A percentile compares a stretch with the other conserved stretches of the same genome.
Conservation (phyloP, 441 rosid species). For the Iberis amara region DNA sequence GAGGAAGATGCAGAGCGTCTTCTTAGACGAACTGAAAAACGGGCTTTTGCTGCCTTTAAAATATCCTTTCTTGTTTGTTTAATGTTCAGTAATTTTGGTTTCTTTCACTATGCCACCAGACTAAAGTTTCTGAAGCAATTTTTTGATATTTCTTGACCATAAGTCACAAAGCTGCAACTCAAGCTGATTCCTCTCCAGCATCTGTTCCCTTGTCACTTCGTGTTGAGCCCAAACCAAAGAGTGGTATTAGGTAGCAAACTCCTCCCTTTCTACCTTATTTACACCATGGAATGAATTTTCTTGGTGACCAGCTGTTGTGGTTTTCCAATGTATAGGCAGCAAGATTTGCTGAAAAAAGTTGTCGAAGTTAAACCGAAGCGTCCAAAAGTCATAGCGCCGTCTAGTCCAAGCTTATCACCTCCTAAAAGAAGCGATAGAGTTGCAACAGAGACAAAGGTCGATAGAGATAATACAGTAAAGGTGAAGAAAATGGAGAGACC, state of each 20-base stretch:
- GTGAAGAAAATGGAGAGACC: conserved; percentile 29
- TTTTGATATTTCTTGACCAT: conserved; percentile 43
- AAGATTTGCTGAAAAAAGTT: conserved; percentile 76
- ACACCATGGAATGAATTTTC: neutral
- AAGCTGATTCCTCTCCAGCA: conserved; percentile 83
- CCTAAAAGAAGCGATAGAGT: conserved; percentile 28
- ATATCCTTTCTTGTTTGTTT: conserved; percentile 55
- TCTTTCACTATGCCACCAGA: neutral
- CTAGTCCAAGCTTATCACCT: conserved; percentile 31
- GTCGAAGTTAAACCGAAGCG: conserved; percentile 82
- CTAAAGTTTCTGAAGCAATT: neutral
- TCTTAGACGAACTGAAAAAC: conserved; percentile 84
- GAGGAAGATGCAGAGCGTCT: conserved; percentile 98
- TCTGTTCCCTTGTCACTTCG: conserved; percentile 74
- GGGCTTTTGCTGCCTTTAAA: conserved; percentile 97
- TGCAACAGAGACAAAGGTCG: conserved; percentile 24
- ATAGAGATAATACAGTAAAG: conserved; percentile 22
- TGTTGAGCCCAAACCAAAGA: conserved; percentile 89
- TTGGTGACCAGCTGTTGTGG: neutral
- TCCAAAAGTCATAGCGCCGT: conserved; percentile 36
- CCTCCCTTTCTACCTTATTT: neutral
- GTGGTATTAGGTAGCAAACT: conserved; percentile 67
- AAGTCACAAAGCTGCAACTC: conserved; percentile 75
- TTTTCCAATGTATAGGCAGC: conserved; percentile 48
- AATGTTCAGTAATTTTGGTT: neutral